Conservation (phyloP, 495 filamentous ascomycete species). For the Articulospora tetracladia region DNA sequence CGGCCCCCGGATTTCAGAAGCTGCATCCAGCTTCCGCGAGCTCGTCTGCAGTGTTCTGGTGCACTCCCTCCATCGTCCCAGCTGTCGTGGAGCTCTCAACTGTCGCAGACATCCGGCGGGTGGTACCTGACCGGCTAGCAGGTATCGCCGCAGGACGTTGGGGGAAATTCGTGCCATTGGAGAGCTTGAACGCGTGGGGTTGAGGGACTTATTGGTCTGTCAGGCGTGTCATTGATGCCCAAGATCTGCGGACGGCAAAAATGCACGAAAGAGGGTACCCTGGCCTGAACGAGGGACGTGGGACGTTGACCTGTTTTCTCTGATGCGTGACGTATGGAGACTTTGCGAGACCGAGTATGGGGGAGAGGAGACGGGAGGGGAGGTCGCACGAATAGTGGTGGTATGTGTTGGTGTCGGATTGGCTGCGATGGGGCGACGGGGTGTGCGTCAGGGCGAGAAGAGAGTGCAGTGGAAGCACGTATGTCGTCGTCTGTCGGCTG, state of each 20-base stretch:
- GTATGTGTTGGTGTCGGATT: slow-evolving; percentile 24
- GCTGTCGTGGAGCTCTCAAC: not conserved
- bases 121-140: slow-evolving; percentile 40
- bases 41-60: not conserved
- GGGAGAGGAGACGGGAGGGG: not conserved
- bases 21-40: not conserved
- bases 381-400: too few relatives aligned
- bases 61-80: not conserved
- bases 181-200: not conserved
- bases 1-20: not conserved
- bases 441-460: slow-evolving; percentile 1
- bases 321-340: too few relatives aligned
- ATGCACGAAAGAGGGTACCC: too few relatives aligned
- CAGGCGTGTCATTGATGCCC: not conserved
- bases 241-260: not conserved
- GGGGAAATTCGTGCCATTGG: slow-evolving; percentile 34
- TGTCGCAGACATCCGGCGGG: slow-evolving; percentile 34
- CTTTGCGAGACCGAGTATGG: too few relatives aligned
- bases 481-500: too few relatives aligned
- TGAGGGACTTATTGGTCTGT: not conserved
- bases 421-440: slow-evolving; percentile 12
- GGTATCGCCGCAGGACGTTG: slow-evolving; percentile 40
- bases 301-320: too few relatives aligned
- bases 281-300: too few relatives aligned
- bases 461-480: slow-evolving; percentile 12